These are phyloP conservation scores for Achlya hypogyna DNA, from an alignment of 352 stramenopile genomes.

Conservation along the genomic window DNA sequence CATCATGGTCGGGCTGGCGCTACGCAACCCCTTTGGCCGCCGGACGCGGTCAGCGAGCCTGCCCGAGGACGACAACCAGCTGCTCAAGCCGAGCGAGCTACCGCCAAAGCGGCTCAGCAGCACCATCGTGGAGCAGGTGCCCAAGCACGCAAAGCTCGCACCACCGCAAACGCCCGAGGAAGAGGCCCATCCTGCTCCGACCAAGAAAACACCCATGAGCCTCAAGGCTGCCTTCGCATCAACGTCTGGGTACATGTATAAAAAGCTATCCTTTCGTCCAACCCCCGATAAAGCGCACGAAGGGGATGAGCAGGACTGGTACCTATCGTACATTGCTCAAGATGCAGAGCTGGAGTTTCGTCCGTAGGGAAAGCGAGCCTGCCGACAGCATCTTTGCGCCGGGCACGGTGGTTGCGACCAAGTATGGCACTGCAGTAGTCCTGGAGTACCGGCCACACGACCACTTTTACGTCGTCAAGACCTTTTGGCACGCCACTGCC, in stretches of 20 bases:
- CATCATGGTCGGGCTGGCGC: not conserved
- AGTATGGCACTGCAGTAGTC: constrained; percentile 64
- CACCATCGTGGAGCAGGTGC: not conserved
- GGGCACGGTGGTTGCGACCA: constrained; percentile 38
- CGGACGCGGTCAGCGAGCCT: not conserved
- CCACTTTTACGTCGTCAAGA: constrained; percentile 63
- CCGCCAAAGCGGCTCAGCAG: not conserved
- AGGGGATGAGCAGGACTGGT: not conserved
- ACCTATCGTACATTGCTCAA: no score
- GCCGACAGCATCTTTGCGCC: not conserved
- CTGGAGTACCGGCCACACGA: constrained; percentile 62
- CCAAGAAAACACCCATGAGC: not conserved
- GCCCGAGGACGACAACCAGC: not conserved
- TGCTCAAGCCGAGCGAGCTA: not conserved
- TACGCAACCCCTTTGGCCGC: not conserved
- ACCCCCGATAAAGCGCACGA: not conserved
- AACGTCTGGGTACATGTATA: not conserved
- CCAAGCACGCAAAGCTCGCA: not conserved
- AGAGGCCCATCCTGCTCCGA: not conserved
- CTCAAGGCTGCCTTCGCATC: not conserved
- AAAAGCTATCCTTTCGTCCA: not conserved
- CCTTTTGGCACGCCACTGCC: constrained; percentile 58
- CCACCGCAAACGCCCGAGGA: not conserved
- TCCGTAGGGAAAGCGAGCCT: not conserved
- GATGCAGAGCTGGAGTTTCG: no score